Base-by-base conservation (phyloP, 2,329 filamentous ascomycete genomes). In the Aspergillus neotritici region DNA sequence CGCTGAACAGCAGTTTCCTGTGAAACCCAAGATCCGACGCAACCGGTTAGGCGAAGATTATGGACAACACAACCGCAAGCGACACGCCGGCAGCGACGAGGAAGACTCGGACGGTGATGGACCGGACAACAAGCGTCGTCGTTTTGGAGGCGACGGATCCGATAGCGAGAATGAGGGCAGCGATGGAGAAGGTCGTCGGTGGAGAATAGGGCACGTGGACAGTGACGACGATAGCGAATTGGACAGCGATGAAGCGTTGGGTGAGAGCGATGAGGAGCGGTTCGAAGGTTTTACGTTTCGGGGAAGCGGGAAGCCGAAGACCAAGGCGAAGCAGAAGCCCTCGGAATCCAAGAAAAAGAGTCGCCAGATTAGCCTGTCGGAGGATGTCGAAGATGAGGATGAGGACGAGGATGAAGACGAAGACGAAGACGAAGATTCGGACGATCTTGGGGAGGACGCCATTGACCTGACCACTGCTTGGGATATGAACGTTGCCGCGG, bases 151-250 rank as follows among this genome's bases (percentile, higher is more conserved):
- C 21, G 65, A 64, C 36, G 64, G 62, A 11, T 75, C 76, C 34
- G 70, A 72, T 31, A 64, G 77, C 50, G 73, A 80, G 12, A 86
- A 90, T 45, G 81, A 83, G 50, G 87, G 86, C 8, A 90, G 84
- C 54, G 90, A 95, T 60, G 87, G 84, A 48, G 86, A 90, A 48
- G 89, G 88, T 15, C 86, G 94, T 56, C 82, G 86, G 58, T 95
- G 88, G 88, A 83, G 77, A 38, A 73, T 94, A 39, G 89, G 90
- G 17, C 71, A 81, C 37, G 80, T 83, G 15, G 78, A 77, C 37
- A 79, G 77, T 34, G 81, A 84, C 41, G 76, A 84, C 49, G 83
- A 86, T 55, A 81, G 78, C 42, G 81, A 84, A 49, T 70, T 87
- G 43, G 82, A 86, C 60, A 84, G 79, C 52, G 83, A 86, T 61